A percentile compares a stretch with the other conserved stretches of the same genome.
Evolutionary conservation across 2,329 filamentous ascomycete genomes (phyloP).

Genomic region (Penicillium sp.): DNA sequence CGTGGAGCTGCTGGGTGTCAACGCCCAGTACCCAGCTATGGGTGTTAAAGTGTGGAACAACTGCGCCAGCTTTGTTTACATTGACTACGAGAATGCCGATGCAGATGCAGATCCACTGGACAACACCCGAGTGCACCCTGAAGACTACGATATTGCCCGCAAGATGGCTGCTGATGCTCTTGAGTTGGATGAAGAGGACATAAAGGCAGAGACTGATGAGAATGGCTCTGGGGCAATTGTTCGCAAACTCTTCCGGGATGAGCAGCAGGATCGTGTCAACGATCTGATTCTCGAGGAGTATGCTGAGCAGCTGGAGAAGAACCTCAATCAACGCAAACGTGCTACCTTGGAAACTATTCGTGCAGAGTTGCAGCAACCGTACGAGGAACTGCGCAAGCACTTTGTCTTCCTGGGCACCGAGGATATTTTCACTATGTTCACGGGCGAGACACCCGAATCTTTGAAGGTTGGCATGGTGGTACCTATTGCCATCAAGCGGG

Average conservation of each 20-base stretch:
- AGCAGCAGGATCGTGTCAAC: conserved; percentile 91
- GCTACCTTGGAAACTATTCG: conserved; percentile 95
- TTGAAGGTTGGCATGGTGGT: conserved; percentile 89
- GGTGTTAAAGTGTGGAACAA: conserved; percentile 93
- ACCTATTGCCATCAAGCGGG: conserved; percentile 81
- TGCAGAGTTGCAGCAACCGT: conserved; percentile 86
- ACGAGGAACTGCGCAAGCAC: conserved; percentile 85
- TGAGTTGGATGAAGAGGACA: conserved; percentile 95
- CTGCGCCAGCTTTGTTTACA: conserved; percentile 90
- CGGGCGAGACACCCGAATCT: conserved; percentile 84
- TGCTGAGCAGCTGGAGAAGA: conserved; percentile 88
- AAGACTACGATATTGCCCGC: conserved; percentile 95
- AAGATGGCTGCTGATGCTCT: conserved; percentile 98
- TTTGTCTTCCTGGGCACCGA: conserved; percentile 70
- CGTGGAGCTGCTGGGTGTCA: conserved; percentile 84
- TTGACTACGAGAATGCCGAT: conserved; percentile 82
- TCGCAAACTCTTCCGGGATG: conserved; percentile 90
- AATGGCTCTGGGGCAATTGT: conserved; percentile 88
- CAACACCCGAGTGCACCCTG: conserved; percentile 94
- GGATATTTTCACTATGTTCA: conserved; percentile 94
- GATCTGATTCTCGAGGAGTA: conserved; percentile 96
- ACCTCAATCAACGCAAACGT: conserved; percentile 91
- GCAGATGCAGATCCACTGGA: conserved; percentile 87
- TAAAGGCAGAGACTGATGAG: conserved; percentile 90
- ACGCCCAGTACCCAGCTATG: conserved; percentile 78